Percentiles rank a stretch among this genome's conserved stretches.
Conservation (phyloP, 257 asterid species). For the Solanum chmielewskii region DNA sequence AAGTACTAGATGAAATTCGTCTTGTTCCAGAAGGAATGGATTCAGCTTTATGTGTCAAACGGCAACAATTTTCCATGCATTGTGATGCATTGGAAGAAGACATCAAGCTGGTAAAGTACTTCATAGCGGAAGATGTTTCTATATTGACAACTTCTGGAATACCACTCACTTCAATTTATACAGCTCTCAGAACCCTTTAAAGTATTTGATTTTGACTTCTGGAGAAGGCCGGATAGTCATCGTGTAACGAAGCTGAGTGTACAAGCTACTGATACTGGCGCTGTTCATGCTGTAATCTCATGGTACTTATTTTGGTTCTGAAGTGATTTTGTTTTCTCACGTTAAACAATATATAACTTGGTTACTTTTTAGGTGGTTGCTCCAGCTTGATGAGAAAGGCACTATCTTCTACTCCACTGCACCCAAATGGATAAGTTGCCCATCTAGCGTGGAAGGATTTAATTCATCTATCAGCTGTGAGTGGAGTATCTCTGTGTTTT, state of each 20-base stretch:
- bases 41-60: conserved; percentile 36
- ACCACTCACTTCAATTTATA: neutral
- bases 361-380: conserved; percentile 73
- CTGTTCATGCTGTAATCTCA: conserved; percentile 84
- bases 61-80: conserved; percentile 72
- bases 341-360: neutral
- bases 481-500: conserved; percentile 1
- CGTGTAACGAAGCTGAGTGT: conserved; percentile 52
- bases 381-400: conserved; percentile 84
- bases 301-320: conserved; percentile 47
- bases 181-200: conserved; percentile 95
- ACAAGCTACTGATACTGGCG: conserved; percentile 64
- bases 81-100: conserved; percentile 71
- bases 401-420: conserved; percentile 73
- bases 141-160: neutral
- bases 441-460: conserved; percentile 18
- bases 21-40: conserved; percentile 59
- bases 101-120: conserved; percentile 51
- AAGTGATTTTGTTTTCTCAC: conserved; percentile 1
- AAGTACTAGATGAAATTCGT: conserved; percentile 49
- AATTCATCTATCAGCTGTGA: conserved; percentile 33
- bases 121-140: neutral
- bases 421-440: conserved; percentile 55
- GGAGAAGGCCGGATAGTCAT: conserved; percentile 80
- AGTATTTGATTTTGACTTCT: conserved; percentile 88